These are phyloP conservation scores for Trametes coccinea DNA, from an alignment of 768 basidiomycete genomes.

Conservation along the genomic window DNA sequence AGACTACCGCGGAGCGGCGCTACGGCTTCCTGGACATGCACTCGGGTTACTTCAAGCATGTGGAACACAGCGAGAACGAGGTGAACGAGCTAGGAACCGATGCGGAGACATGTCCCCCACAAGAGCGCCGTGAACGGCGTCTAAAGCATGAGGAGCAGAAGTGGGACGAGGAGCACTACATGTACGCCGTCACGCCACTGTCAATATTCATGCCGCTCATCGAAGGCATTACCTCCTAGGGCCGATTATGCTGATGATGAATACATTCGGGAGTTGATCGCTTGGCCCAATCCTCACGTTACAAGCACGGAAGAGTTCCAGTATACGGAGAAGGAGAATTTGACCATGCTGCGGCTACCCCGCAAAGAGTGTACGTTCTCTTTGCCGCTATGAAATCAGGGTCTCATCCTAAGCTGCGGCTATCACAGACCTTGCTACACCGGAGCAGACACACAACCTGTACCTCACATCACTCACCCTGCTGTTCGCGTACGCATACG, in stretches of 20 bases:
- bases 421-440: slow-evolving; percentile 58
- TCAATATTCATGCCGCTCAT: not conserved
- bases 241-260: slow-evolving; percentile 81
- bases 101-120: slow-evolving; percentile 54
- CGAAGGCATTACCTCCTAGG: slow-evolving; percentile 39
- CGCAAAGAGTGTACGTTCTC: slow-evolving; percentile 50
- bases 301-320: slow-evolving; percentile 38
- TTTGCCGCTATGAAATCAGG: not conserved
- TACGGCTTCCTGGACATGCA: slow-evolving; percentile 82
- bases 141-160: slow-evolving; percentile 68
- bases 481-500: slow-evolving; percentile 81
- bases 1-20: slow-evolving; percentile 44
- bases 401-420: not conserved
- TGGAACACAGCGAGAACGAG: slow-evolving; percentile 75
- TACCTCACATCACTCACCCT: slow-evolving; percentile 71
- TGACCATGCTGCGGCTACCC: slow-evolving; percentile 57
- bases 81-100: slow-evolving; percentile 74
- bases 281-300: slow-evolving; percentile 62
- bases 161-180: slow-evolving; percentile 84
- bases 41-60: slow-evolving; percentile 74
- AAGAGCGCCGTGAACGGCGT: slow-evolving; percentile 55
- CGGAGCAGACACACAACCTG: slow-evolving; percentile 55
- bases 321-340: slow-evolving; percentile 74
- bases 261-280: slow-evolving; percentile 67
- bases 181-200: slow-evolving; percentile 45